These are phyloP conservation scores for Tulasnella sp. DNA, from an alignment of 768 basidiomycete species.

Conservation along the genomic window DNA sequence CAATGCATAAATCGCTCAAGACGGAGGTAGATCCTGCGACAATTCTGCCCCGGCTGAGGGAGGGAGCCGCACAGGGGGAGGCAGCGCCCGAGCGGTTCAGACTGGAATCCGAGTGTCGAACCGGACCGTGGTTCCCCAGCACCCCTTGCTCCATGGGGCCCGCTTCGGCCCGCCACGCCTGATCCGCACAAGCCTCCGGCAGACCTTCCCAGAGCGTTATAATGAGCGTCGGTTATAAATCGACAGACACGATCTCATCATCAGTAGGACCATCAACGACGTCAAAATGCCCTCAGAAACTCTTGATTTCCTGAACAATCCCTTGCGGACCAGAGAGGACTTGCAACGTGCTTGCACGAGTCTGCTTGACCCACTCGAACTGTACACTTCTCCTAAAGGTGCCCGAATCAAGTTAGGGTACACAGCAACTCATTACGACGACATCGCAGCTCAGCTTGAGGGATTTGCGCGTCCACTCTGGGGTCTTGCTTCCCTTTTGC, in stretches of 20 bases:
- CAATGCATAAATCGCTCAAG: background rate
- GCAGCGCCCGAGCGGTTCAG: background rate
- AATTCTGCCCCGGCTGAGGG: background rate
- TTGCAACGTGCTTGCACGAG: constrained; percentile 52
- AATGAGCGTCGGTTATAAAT: background rate
- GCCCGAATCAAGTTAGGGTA: constrained; percentile 62
- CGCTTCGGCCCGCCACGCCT: background rate
- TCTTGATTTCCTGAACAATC: constrained; percentile 43
- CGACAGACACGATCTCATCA: background rate
- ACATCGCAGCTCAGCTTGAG: constrained; percentile 55
- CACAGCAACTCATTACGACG: constrained; percentile 66
- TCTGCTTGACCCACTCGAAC: constrained; percentile 61
- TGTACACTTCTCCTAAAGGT: constrained; percentile 69
- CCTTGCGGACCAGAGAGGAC: constrained; percentile 57
- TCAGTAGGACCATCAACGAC: background rate
- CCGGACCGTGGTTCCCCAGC: background rate
- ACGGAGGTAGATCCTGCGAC: background rate
- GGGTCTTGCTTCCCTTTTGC: constrained; percentile 64
- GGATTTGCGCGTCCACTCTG: constrained; percentile 74
- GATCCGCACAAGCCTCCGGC: background rate
- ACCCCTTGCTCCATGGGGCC: background rate
- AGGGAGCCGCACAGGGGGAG: background rate
- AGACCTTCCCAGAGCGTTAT: background rate
- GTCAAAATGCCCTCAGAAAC: background rate
- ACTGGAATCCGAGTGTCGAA: background rate